phyloP scores from a whole-genome alignment of 768 basidiomycete species.

The Stropharia rugosoannulata region DNA sequence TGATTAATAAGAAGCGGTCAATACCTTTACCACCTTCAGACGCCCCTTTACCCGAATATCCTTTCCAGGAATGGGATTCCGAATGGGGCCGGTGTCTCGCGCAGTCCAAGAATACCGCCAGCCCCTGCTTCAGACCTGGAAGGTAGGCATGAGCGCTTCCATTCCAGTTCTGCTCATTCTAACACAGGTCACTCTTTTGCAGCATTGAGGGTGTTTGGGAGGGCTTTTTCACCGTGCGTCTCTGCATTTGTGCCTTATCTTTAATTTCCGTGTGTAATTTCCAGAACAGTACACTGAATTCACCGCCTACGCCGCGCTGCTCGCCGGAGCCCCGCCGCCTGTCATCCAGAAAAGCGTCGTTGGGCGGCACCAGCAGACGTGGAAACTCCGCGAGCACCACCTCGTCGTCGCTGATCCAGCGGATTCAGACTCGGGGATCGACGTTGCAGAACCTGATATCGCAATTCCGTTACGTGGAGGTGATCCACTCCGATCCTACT shows the following conservation, averaged over 20 bases:
- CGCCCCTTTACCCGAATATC: conserved; percentile 21
- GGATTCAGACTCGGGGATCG: conserved; percentile 31
- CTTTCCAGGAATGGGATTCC: conserved; percentile 61
- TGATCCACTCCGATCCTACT: conserved; percentile 54
- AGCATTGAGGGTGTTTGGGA: conserved; percentile 82
- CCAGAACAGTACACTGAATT: conserved; percentile 75
- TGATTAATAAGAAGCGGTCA: conserved; percentile 39
- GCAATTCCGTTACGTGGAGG: conserved; percentile 49
- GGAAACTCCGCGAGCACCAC: conserved; percentile 82
- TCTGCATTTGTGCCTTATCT: background rate
- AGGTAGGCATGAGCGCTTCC: conserved; percentile 31
- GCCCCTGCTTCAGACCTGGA: conserved; percentile 57
- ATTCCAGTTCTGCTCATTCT: background rate
- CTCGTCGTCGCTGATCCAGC: conserved; percentile 33
- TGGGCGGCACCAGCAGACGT: conserved; percentile 86
- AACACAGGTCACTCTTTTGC: conserved; percentile 5
- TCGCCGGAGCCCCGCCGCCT: conserved; percentile 65
- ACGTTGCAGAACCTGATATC: conserved; percentile 24
- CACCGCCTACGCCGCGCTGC: conserved; percentile 74
- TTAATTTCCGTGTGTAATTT: background rate
- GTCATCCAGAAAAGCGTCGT: conserved; percentile 72
- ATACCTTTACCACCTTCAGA: conserved; percentile 34
- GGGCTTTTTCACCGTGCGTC: conserved; percentile 69
- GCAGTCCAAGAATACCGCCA: conserved; percentile 31
- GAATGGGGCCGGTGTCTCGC: conserved; percentile 64